Base-by-base conservation (phyloP, 495 filamentous ascomycete species). In the Neurospora sp. region DNA sequence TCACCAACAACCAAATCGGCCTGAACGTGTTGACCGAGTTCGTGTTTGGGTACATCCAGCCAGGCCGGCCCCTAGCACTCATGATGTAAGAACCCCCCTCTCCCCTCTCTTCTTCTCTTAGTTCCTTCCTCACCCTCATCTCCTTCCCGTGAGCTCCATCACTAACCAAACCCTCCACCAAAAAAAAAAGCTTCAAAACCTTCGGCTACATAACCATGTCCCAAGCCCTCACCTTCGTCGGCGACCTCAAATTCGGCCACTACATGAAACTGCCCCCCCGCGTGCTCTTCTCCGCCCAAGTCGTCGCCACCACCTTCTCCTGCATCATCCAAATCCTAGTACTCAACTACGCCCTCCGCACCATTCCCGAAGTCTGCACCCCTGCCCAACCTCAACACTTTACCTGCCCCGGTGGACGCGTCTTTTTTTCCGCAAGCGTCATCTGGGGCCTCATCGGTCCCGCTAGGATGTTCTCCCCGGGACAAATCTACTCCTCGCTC, bases 371-470 rank as follows among this genome's bases (percentile, higher is more conserved):
- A 9, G 83, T 92, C 39, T 93, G 91, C 79, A 87, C 85, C 5
- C 77, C 86, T 4, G 81, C 87, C 16, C 89, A 91, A 44, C 80
- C 85, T 5, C 86, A 90, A 22, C 88, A 87, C 72, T 93, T 91
- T 70, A 90, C 87, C 12, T 93, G 91, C 75, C 91, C 91, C 0
- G 88, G 89, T 70, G 89, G 89, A 4, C 83, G 84, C 10, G 89
- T 91, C 20, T 92, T 91, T 76, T 93, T 91, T 75, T 89, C 89
- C 12, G 85, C 88, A 0, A 91, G 89, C 14, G 84, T 92, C 1
- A 90, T 92, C 38, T 93, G 90, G 89, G 91, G 91, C 41, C 86
- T 89, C 31, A 85, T 92, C 71, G 90, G 90, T 5, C 91, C 91
- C 0, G 85, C 83, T 0, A 87, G 89, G 69, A 87, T 91, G 72